Evolutionary conservation across 75 land plant species (phyloP).

Genomic region (Azolla pinnata): DNA sequence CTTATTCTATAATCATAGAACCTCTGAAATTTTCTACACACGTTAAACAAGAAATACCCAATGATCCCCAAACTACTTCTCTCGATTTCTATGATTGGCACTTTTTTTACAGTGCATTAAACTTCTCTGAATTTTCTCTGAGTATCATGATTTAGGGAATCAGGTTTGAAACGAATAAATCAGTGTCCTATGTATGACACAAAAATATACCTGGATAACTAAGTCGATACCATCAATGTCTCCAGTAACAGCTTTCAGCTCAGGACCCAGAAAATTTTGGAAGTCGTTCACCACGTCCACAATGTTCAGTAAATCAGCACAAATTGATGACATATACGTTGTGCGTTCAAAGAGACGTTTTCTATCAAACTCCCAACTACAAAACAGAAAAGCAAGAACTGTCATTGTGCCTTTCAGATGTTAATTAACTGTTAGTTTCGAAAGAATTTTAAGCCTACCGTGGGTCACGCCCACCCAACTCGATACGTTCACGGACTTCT

Average conservation of each 20-base stretch:
- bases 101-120: too few relatives aligned
- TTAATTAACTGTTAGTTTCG: too few relatives aligned
- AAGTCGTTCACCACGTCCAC: conserved; percentile 28
- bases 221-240: conserved; percentile 22
- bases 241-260: conserved; percentile 27
- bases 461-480: conserved; percentile 22
- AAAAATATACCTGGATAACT: conserved; percentile 12
- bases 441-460: conserved; percentile 9
- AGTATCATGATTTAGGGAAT: neutral
- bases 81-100: too few relatives aligned
- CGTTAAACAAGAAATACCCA: too few relatives aligned
- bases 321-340: conserved; percentile 22
- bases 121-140: too few relatives aligned
- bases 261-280: conserved; percentile 25
- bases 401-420: neutral
- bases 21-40: too few relatives aligned
- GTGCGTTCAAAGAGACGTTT: conserved; percentile 28
- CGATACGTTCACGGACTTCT: conserved; percentile 29
- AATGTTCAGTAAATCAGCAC: conserved; percentile 19
- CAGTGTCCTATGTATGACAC: neutral
- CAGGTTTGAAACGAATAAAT: too few relatives aligned
- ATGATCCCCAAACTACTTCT: too few relatives aligned
- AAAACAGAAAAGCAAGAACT: neutral
- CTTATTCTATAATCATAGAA: too few relatives aligned
- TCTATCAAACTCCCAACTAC: conserved; percentile 33